Evolutionary conservation across 73 alveolate species (phyloP), one percentile per base, ranked within the genome.

Genomic region (Urostyla sp.): DNA sequence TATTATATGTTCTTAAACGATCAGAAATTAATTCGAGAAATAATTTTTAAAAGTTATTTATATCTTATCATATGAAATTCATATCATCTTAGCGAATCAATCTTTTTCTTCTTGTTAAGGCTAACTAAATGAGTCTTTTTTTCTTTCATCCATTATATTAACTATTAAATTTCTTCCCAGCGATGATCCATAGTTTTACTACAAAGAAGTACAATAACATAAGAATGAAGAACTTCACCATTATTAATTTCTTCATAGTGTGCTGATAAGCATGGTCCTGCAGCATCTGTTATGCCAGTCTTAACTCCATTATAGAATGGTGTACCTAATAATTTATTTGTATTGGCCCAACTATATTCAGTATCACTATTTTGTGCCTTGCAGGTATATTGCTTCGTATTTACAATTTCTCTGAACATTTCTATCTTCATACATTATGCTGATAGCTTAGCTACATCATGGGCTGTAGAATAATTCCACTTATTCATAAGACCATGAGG

Each of bases 401-500:
- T 35, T 10, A 77, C 88, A 0, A 77, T 67, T 16, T 43, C 30
- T 35, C 77, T 34, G 52, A 77, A 77, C 13, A 30, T n/a, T 16
- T 69, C 79, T 10, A 75, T 66, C 58, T 89, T 34, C 80, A 84
- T 45, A 52, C 88, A 72, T 44, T 75, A 35, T 0, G 72, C 21
- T 6, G 80, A 57, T 43, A 89, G 72, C 0, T 36, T 40, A 53
- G 85, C 72, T 0, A 82, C 37, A 67, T 89, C 92, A 15, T 74
- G 45, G 10, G 93, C 92, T 20, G 90, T 60, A 0, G 95, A 89
- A 53, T 50, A 59, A 60, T 44, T 72, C 35, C 37, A 57, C 13
- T 52, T 18, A 40, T 72, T 76, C 0, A 69, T 46, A 11, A 66
- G 72, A 18, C 95, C 95, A 67, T 89, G 95, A 10, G 95, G 95